Evolutionary conservation across 805 yeast species (phyloP), one percentile per base, ranked within the genome.

Genomic region (Kodamaea neixiangensis): DNA sequence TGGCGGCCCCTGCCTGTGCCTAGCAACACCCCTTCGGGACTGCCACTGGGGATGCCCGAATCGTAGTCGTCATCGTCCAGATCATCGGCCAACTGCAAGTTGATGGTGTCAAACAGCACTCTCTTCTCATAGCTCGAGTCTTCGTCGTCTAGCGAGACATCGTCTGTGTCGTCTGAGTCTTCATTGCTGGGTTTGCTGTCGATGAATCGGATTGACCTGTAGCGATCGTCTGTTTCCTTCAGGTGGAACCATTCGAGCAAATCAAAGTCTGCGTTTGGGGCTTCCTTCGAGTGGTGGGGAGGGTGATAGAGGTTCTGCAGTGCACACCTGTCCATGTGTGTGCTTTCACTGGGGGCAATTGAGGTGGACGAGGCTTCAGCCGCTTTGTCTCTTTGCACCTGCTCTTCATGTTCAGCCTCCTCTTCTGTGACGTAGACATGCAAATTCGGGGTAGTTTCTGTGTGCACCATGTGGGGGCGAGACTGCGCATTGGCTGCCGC

Each of bases 91-190:
- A 61, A 67, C 49, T 64, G 63, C 20, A 73, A 47, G 50, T 80
- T 73, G 15, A 81, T 77, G 14, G 85, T 79, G 61, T 81, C 85
- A 58, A 80, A 81, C 2, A 82, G 76, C 1, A 81, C 83, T 44
- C 81, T 62, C 25, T 67, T 67, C 14, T 58, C 48, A 51, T 62
- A 71, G 5, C 13, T 9, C 5, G 31, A 25, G 3, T 5, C 10
- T 9, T 25, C 31, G 11, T 25, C 31, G 10, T 5, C 5, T 9
- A 9, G 13, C 7, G 31, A 25, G 3, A 5, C 10, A 25, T 25
- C 31, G 11, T 25, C 31, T 3, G 7, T 13, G 11, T 25, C 31
- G 11, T 25, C 31, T 9, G 7, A 9, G 11, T 5, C 11, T 9
- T 25, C 31, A 5, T 25, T 13, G 7, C 10, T 7, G 3, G 10